Base-by-base conservation (phyloP, 2,329 filamentous ascomycete genomes). In the Myriangium duriaei region DNA sequence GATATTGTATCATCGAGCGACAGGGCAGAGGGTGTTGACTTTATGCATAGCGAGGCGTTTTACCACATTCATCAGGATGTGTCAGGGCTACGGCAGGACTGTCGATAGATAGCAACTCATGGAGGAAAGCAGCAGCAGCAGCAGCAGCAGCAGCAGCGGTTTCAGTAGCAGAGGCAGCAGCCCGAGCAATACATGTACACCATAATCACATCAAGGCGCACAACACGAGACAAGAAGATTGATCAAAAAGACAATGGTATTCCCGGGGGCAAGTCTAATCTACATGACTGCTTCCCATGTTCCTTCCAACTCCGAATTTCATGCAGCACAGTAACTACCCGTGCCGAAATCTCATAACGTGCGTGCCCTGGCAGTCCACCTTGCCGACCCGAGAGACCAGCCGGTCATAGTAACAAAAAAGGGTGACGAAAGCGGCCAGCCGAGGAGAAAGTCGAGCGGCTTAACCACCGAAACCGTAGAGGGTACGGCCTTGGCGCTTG, bases 381-480 rank as follows among this genome's bases (percentile, higher is more conserved):
- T 26, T 26, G 21, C 21, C 21, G n/a, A n/a, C 21, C n/a, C n/a
- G 7, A n/a, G n/a, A 7, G 21, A 26, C 7, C 21, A n/a, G n/a
- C n/a, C n/a, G 21, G n/a, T 26, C 21, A 30, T 28, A 13, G 19
- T 17, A 9, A 24, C n/a, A n/a, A n/a, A n/a, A n/a, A n/a, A n/a
- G n/a, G n/a, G n/a, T n/a, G n/a, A n/a, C n/a, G n/a, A n/a, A n/a
- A n/a, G n/a, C n/a, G n/a, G n/a, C n/a, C n/a, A n/a, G n/a, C n/a
- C n/a, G n/a, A 7, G 21, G 21, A 26, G 21, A 9, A 14, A 13
- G 11, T 41, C 43, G 47, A 49, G 39, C 32, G 47, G 52, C 47
- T 56, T 65, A 78, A 69, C 74, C 74, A 67, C 74, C 74, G 67
- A 78, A 78, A 67, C 74, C 74, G 64, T 79, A 78, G 32, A 79